These are phyloP conservation scores for Blastomyces silverae DNA, from an alignment of 2,329 filamentous ascomycete species.

Conservation along the genomic window DNA sequence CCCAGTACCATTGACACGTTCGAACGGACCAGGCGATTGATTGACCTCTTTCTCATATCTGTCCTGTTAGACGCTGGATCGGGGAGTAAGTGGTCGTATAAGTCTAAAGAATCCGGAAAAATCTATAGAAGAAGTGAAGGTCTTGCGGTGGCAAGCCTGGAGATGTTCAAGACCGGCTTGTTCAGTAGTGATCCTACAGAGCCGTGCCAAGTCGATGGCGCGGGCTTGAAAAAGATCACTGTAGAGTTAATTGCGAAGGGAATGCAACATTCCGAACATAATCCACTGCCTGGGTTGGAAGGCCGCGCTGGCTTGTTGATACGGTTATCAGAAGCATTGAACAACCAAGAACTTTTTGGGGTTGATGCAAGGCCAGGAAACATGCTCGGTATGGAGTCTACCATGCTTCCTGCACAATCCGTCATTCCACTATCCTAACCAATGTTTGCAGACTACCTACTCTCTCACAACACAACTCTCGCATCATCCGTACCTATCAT, in stretches of 20 bases:
- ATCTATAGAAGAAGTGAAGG: slow-evolving; percentile 81
- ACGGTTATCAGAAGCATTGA: slow-evolving; percentile 66
- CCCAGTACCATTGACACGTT: slow-evolving; percentile 38
- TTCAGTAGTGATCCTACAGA: slow-evolving; percentile 79
- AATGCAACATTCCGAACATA: slow-evolving; percentile 74
- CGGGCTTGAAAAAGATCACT: slow-evolving; percentile 67
- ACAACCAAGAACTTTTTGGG: slow-evolving; percentile 78
- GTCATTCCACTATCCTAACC: slow-evolving; percentile 10
- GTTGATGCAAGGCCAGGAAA: slow-evolving; percentile 79
- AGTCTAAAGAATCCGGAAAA: slow-evolving; percentile 78
- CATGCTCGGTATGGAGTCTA: slow-evolving; percentile 65
- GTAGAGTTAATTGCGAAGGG: slow-evolving; percentile 68
- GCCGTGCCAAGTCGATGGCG: slow-evolving; percentile 83
- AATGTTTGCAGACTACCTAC: slow-evolving; percentile 66
- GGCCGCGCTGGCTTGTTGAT: slow-evolving; percentile 75
- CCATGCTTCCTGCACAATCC: slow-evolving; percentile 13
- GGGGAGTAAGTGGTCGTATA: slow-evolving; percentile 86
- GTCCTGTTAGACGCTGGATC: slow-evolving; percentile 66
- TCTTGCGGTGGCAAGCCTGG: slow-evolving; percentile 66
- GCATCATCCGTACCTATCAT: slow-evolving; percentile 84
- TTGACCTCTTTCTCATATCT: slow-evolving; percentile 57
- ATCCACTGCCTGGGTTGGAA: slow-evolving; percentile 76
- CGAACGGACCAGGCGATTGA: slow-evolving; percentile 49
- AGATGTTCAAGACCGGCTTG: slow-evolving; percentile 89
- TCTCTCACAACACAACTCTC: slow-evolving; percentile 82